phyloP scores from a whole-genome alignment of 345 rosid genomes.

The Linum trigynum region DNA sequence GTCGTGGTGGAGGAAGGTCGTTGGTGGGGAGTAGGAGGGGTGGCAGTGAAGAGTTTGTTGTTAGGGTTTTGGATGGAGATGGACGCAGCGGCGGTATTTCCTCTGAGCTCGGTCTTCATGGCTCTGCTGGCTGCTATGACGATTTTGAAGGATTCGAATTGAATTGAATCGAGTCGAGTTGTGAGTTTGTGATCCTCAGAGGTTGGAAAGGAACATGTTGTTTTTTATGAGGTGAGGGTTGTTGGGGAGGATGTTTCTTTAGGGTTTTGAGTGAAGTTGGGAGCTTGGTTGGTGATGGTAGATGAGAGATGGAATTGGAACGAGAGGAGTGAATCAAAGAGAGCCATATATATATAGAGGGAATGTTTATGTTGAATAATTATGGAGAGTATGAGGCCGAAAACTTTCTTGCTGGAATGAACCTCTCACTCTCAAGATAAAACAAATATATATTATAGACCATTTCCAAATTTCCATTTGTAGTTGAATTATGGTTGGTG shows the following conservation, averaged over 20 bases:
- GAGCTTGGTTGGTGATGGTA: constrained; percentile 17
- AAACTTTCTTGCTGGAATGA: constrained; percentile 7
- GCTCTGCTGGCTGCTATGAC: not conserved
- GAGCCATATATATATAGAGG: constrained; percentile 11
- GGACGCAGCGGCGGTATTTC: constrained; percentile 22
- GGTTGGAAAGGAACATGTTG: not conserved
- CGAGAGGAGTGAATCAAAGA: constrained; percentile 6
- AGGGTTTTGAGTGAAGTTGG: constrained; percentile 18
- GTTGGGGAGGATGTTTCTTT: constrained; percentile 15
- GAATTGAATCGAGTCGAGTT: constrained; percentile 18
- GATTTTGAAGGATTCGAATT: not conserved
- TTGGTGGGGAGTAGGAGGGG: constrained; percentile 15
- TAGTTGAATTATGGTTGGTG: not conserved
- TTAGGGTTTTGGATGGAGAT: constrained; percentile 35
- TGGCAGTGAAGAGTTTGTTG: not conserved
- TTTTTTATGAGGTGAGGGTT: not conserved
- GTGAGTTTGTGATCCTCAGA: constrained; percentile 6
- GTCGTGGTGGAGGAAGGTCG: no score
- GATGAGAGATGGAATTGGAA: constrained; percentile 1
- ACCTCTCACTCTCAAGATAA: not conserved
- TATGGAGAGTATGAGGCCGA: constrained; percentile 17
- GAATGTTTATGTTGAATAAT: constrained; percentile 15
- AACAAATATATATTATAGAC: no score
- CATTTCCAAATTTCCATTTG: not conserved
- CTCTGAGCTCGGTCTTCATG: constrained; percentile 43